A percentile compares a stretch with the other conserved stretches of the same genome.
Conservation (phyloP, 176 grass and related monocot genomes). For the Leersia perrieri region DNA sequence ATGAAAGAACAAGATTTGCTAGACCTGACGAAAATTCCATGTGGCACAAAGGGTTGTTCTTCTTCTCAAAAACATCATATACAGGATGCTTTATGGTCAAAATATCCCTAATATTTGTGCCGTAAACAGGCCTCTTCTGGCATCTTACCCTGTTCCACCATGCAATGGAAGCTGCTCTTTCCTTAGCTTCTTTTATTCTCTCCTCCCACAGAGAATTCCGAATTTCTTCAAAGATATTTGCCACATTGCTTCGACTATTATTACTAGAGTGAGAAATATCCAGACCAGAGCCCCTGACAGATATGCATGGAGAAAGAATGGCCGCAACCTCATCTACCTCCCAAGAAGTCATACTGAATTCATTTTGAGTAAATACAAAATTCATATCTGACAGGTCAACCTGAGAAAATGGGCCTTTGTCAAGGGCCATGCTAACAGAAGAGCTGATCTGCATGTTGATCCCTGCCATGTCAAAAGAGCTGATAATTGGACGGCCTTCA, state of each 20-base stretch:
- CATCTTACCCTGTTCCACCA: slow-evolving; percentile 96
- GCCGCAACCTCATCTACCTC: slow-evolving; percentile 54
- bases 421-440: slow-evolving; percentile 68
- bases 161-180: slow-evolving; percentile 72
- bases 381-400: slow-evolving; percentile 77
- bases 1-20: slow-evolving; percentile 73
- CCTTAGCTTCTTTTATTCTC: slow-evolving; percentile 71
- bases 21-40: slow-evolving; percentile 80
- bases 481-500: slow-evolving; percentile 96
- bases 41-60: slow-evolving; percentile 70
- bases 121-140: slow-evolving; percentile 80
- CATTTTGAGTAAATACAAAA: slow-evolving; percentile 85
- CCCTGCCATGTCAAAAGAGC: slow-evolving; percentile 97
- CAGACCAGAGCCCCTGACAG: slow-evolving; percentile 6
- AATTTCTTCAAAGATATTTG: slow-evolving; percentile 92
- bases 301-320: slow-evolving; percentile 42
- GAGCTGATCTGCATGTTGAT: slow-evolving; percentile 74
- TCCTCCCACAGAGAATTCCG: slow-evolving; percentile 79
- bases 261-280: slow-evolving; percentile 36
- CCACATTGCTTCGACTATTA: slow-evolving; percentile 37
- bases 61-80: slow-evolving; percentile 70
- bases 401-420: slow-evolving; percentile 63
- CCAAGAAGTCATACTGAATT: slow-evolving; percentile 87
- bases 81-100: slow-evolving; percentile 74
- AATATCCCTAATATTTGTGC: slow-evolving; percentile 72